Evolutionary conservation across 2,329 filamentous ascomycete genomes (phyloP).

Genomic region (Stagonosporopsis rhizophila): DNA sequence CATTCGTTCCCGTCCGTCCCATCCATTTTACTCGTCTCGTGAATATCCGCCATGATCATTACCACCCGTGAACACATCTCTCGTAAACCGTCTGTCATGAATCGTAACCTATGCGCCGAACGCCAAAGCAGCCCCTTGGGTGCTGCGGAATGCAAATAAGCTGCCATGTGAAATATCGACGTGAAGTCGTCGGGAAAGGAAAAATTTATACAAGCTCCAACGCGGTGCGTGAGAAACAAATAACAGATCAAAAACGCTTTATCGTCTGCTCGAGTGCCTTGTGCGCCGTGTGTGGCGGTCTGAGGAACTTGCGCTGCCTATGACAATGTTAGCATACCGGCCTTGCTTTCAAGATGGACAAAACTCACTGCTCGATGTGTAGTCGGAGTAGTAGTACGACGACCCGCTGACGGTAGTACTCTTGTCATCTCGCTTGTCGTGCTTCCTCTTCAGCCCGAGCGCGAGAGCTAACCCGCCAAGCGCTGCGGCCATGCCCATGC

Average conservation of each 20-base stretch:
- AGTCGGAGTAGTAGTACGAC: conserved; percentile 54
- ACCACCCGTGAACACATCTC: not conserved
- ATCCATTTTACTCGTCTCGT: not conserved
- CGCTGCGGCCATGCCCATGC: conserved; percentile 51
- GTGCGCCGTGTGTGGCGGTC: conserved; percentile 52
- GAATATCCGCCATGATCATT: not conserved
- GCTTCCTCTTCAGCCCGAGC: conserved; percentile 55
- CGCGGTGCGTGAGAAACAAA: not conserved
- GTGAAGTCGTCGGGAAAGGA: conserved; percentile 21
- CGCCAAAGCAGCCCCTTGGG: conserved; percentile 18
- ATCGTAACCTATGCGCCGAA: conserved; percentile 24
- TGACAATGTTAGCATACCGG: conserved; percentile 24
- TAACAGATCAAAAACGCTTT: not conserved
- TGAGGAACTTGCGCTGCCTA: conserved; percentile 55
- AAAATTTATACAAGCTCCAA: conserved; percentile 2
- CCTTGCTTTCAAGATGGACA: not conserved
- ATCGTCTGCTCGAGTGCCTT: conserved; percentile 35
- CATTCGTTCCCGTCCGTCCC: not conserved
- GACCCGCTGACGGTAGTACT: conserved; percentile 50
- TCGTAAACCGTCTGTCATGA: conserved; percentile 9
- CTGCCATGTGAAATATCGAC: not conserved
- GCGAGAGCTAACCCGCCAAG: conserved; percentile 55
- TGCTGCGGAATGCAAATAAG: conserved; percentile 14
- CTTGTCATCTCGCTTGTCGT: conserved; percentile 54
- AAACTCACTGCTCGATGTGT: conserved; percentile 58